Evolutionary conservation across 2,329 filamentous ascomycete genomes (phyloP).

Genomic region (Zopfia rhizophila): DNA sequence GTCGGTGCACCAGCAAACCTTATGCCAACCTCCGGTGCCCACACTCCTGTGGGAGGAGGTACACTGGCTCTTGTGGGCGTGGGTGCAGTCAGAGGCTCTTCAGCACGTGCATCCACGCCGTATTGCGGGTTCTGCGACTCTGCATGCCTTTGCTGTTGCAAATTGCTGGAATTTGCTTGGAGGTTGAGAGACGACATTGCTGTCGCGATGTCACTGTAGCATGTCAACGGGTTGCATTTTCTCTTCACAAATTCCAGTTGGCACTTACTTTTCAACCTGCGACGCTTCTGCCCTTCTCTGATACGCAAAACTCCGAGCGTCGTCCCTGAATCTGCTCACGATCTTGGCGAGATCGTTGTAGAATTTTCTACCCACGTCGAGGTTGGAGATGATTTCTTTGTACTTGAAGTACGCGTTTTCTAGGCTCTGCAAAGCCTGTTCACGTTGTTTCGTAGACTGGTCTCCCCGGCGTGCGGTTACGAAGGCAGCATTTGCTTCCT

Average conservation of each 20-base stretch:
- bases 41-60: constrained; percentile 65
- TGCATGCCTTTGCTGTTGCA: constrained; percentile 57
- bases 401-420: constrained; percentile 96
- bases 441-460: constrained; percentile 75
- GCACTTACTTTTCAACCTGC: constrained; percentile 76
- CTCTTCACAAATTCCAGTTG: neutral
- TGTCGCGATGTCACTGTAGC: constrained; percentile 64
- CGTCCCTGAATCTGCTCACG: constrained; percentile 84
- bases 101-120: constrained; percentile 57
- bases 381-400: constrained; percentile 92
- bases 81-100: constrained; percentile 65
- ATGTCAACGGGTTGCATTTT: constrained; percentile 20
- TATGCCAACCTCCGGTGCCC: constrained; percentile 84
- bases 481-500: constrained; percentile 82
- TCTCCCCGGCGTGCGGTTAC: constrained; percentile 76
- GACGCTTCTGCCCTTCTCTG: constrained; percentile 83
- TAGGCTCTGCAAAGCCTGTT: constrained; percentile 84
- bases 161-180: constrained; percentile 51
- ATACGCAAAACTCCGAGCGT: constrained; percentile 80
- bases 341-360: constrained; percentile 96
- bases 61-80: constrained; percentile 53
- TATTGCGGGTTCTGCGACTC: constrained; percentile 70
- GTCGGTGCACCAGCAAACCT: constrained; percentile 69
- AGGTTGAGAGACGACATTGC: constrained; percentile 69
- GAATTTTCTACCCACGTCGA: constrained; percentile 92